Evolutionary conservation across 163 green algal species (phyloP).

Genomic region (Picocystis sp.): DNA sequence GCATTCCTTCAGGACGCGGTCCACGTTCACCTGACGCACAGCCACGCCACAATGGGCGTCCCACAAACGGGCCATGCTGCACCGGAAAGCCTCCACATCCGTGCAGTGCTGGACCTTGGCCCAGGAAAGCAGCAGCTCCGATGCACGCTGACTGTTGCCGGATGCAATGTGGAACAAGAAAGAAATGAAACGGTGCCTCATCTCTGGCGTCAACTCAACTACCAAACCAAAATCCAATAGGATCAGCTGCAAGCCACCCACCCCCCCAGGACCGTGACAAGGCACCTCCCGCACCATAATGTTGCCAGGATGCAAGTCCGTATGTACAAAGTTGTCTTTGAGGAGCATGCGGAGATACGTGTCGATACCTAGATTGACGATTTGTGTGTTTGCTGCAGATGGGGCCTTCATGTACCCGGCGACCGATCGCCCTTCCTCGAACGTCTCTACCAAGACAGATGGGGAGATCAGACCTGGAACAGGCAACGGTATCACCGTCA

Average conservation of each 20-base stretch:
- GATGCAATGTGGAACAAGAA: neutral
- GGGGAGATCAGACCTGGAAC: slow-evolving; percentile 24
- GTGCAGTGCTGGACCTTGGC: neutral
- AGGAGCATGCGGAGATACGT: slow-evolving; percentile 65
- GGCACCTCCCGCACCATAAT: slow-evolving; percentile 34
- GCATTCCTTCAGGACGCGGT: slow-evolving; percentile 33
- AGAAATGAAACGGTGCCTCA: slow-evolving; percentile 14
- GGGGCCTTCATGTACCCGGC: slow-evolving; percentile 27
- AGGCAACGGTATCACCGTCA: slow-evolving; percentile 15
- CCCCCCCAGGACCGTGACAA: neutral
- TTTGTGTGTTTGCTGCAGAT: slow-evolving; percentile 32
- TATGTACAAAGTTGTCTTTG: slow-evolving; percentile 46
- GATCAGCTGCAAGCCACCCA: slow-evolving; percentile 34
- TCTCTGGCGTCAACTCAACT: slow-evolving; percentile 43
- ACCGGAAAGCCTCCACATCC: neutral
- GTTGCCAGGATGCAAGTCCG: slow-evolving; percentile 59
- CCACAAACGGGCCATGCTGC: slow-evolving; percentile 31
- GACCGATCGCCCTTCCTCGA: slow-evolving; percentile 27
- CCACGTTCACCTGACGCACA: slow-evolving; percentile 27
- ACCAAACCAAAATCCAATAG: slow-evolving; percentile 63
- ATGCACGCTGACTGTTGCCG: neutral
- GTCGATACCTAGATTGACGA: slow-evolving; percentile 54
- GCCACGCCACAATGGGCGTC: slow-evolving; percentile 24
- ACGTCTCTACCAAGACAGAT: slow-evolving; percentile 71
- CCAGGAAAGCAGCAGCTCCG: neutral